These are phyloP conservation scores for Camptophora hylomeconis DNA, from an alignment of 2,329 filamentous ascomycete genomes.

Conservation along the genomic window DNA sequence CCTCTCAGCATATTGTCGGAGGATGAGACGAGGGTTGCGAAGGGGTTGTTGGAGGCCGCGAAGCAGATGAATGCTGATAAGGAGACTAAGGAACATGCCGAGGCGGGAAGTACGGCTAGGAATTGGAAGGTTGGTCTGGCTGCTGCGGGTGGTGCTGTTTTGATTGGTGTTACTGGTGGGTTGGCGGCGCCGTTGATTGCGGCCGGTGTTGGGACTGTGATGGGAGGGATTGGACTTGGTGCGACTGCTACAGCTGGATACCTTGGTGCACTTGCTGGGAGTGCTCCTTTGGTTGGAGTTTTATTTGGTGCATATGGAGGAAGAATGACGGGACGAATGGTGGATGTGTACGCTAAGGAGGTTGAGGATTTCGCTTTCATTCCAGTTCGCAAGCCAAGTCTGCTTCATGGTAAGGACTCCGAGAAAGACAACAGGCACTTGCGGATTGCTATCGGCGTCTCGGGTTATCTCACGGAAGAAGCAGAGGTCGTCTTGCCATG, in stretches of 20 bases:
- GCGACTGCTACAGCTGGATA: conserved; percentile 33
- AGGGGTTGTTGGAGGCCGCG: conserved; percentile 55
- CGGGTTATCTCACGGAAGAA: conserved; percentile 58
- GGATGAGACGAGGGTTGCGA: conserved; percentile 59
- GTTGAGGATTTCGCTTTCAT: conserved; percentile 70
- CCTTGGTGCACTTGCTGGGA: conserved; percentile 53
- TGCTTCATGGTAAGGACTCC: conserved; percentile 18
- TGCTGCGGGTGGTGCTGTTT: conserved; percentile 62
- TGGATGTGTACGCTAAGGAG: conserved; percentile 64
- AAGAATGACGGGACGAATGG: conserved; percentile 60
- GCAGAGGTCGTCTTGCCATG: conserved; percentile 56
- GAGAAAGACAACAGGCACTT: conserved; percentile 37
- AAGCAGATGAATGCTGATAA: conserved; percentile 56
- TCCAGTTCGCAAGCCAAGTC: conserved; percentile 45
- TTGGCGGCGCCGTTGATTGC: conserved; percentile 57
- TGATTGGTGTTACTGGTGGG: conserved; percentile 64
- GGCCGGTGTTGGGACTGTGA: conserved; percentile 60
- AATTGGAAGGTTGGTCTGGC: conserved; percentile 68
- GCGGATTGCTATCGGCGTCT: conserved; percentile 58
- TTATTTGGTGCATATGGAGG: conserved; percentile 71
- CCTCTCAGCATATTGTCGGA: conserved; percentile 46
- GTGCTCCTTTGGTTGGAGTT: conserved; percentile 56
- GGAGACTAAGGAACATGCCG: conserved; percentile 26
- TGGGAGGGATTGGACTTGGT: conserved; percentile 48
- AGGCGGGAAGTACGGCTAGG: conserved; percentile 42